phyloP scores from a whole-genome alignment of 2,329 filamentous ascomycete genomes.

The Botrytis byssoidea region DNA sequence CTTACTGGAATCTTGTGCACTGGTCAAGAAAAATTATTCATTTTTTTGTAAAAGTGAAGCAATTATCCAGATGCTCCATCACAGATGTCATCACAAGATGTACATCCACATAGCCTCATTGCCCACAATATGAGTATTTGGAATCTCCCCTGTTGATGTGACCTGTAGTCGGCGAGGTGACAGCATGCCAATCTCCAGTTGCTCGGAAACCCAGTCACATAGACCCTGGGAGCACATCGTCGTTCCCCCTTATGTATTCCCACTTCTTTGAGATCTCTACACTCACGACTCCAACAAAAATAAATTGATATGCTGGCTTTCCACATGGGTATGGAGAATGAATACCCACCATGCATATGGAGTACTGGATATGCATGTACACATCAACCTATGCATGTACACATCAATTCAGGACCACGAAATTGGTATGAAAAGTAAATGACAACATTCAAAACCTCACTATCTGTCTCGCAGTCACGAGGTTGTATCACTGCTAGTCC shows the following conservation, averaged over 20 bases:
- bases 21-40: neutral
- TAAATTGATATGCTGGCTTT: slow-evolving; percentile 10
- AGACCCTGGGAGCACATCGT: neutral
- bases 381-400: neutral
- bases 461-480: slow-evolving; percentile 4
- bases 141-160: neutral
- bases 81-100: neutral
- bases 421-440: slow-evolving; percentile 6
- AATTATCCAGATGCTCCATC: neutral
- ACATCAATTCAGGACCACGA: neutral
- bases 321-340: slow-evolving; percentile 15
- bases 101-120: neutral
- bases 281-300: neutral
- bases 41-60: neutral
- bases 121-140: neutral
- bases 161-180: slow-evolving; percentile 10
- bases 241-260: neutral
- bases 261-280: slow-evolving; percentile 1
- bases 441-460: slow-evolving; percentile 7
- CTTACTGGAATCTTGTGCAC: neutral
- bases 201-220: neutral
- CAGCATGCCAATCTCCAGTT: slow-evolving; percentile 10
- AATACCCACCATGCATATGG: neutral
- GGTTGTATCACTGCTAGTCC: neutral
- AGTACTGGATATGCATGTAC: slow-evolving; percentile 4